A percentile compares a stretch with the other conserved stretches of the same genome.
These are phyloP conservation scores for Phyllosticta capitalensis DNA, from an alignment of 2,329 filamentous ascomycete species.

Conservation along the genomic window DNA sequence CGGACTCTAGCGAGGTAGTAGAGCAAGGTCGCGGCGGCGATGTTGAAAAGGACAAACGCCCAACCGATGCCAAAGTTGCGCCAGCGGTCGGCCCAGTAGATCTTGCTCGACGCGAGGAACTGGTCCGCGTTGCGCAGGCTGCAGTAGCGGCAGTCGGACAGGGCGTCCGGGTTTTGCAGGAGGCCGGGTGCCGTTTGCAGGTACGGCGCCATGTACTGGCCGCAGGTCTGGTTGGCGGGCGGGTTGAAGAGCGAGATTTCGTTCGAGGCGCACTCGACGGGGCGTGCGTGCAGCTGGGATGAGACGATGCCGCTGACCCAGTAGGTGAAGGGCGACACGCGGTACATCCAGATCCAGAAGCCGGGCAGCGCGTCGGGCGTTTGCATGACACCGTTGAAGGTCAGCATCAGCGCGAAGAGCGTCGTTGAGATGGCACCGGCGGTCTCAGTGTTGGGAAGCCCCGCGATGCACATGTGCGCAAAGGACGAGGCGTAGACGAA, in stretches of 20 bases:
- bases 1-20: conserved; percentile 42
- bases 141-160: conserved; percentile 42
- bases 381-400: conserved; percentile 57
- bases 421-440: conserved; percentile 55
- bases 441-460: conserved; percentile 58
- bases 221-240: conserved; percentile 32
- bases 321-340: conserved; percentile 58
- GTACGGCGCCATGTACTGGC: conserved; percentile 36
- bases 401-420: conserved; percentile 48
- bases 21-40: conserved; percentile 46
- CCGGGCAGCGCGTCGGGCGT: conserved; percentile 49
- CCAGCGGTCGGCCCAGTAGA: conserved; percentile 46
- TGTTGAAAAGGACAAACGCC: conserved; percentile 57
- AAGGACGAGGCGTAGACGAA: conserved; percentile 65
- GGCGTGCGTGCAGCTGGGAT: conserved; percentile 34
- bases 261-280: conserved; percentile 37
- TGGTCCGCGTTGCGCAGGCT: conserved; percentile 34
- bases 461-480: conserved; percentile 63
- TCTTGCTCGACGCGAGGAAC: conserved; percentile 35
- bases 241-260: conserved; percentile 36
- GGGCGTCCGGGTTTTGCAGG: conserved; percentile 36
- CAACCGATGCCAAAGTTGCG: conserved; percentile 63
- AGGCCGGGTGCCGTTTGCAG: conserved; percentile 30
- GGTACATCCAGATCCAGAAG: conserved; percentile 75
- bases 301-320: conserved; percentile 36